Conservation (phyloP, 371 early-diverging fungal species). For the Quaeritorhiza haematococci region DNA sequence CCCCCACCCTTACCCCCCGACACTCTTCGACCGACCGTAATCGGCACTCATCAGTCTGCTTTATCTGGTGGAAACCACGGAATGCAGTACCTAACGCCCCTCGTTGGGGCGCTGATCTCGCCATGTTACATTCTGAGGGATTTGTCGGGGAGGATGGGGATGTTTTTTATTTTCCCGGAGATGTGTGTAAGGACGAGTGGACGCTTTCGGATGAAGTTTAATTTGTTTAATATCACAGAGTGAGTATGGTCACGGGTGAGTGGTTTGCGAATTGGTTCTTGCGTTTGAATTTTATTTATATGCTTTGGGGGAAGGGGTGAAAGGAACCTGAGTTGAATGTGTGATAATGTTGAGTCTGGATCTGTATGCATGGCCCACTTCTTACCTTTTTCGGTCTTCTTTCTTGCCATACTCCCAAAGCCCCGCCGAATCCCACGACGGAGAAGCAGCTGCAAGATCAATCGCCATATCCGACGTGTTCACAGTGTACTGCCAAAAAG, state of each 20-base stretch:
- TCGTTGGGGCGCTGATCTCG: conserved; percentile 24
- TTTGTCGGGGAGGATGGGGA: conserved; percentile 13
- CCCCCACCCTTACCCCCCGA: too few species aligned
- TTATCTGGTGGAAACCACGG: too few species aligned
- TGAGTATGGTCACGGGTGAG: too few species aligned
- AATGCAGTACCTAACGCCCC: too few species aligned
- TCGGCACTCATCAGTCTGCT: too few species aligned
- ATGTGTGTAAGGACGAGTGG: conserved; percentile 24
- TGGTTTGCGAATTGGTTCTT: too few species aligned
- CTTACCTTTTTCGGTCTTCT: not conserved
- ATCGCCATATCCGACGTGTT: conserved; percentile 46
- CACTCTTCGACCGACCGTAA: too few species aligned
- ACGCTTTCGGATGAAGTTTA: conserved; percentile 18
- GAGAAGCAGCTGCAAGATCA: not conserved
- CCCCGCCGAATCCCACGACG: not conserved
- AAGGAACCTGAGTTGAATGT: too few species aligned
- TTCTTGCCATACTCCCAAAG: not conserved
- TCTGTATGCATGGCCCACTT: not conserved
- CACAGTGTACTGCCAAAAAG: conserved; percentile 58
- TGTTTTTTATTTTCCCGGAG: conserved; percentile 30
- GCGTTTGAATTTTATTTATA: too few species aligned
- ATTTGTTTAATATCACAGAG: conserved; percentile 17
- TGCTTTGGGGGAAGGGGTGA: too few species aligned
- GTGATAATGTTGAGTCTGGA: too few species aligned
- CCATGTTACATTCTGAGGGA: conserved; percentile 17